Conservation (phyloP, 768 basidiomycete genomes). For the Termitomyces sp. region DNA sequence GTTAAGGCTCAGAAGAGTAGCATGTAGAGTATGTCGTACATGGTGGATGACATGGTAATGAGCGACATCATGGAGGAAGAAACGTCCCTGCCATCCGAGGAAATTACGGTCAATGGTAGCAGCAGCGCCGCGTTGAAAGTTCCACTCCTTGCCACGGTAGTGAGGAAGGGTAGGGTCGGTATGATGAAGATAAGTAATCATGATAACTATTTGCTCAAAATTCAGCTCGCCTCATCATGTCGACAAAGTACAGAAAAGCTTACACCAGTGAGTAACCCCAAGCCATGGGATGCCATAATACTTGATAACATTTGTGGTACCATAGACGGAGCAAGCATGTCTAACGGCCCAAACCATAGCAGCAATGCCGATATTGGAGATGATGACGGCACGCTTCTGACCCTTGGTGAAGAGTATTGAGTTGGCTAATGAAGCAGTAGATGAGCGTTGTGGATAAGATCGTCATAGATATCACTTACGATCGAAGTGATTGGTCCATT, state of each 20-base stretch:
- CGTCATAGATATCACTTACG: constrained; percentile 33
- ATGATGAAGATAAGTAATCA: constrained; percentile 63
- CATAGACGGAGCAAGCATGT: constrained; percentile 31
- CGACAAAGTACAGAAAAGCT: constrained; percentile 10
- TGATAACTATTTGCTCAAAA: constrained; percentile 29
- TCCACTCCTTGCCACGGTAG: constrained; percentile 54
- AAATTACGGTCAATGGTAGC: constrained; percentile 55
- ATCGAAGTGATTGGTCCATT: constrained; percentile 64
- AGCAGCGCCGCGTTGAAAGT: constrained; percentile 56
- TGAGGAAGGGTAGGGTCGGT: constrained; percentile 56
- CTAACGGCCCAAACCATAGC: constrained; percentile 38
- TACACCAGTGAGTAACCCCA: constrained; percentile 51
- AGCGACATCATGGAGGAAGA: constrained; percentile 61
- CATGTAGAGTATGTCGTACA: constrained; percentile 21
- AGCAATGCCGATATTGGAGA: constrained; percentile 55
- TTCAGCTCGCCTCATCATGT: background rate
- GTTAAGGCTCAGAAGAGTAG: background rate
- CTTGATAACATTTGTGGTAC: constrained; percentile 37
- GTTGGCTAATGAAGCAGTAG: constrained; percentile 31
- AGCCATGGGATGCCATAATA: constrained; percentile 55
- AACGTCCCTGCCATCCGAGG: constrained; percentile 59
- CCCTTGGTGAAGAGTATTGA: constrained; percentile 51
- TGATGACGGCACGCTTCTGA: constrained; percentile 46
- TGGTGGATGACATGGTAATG: constrained; percentile 63
- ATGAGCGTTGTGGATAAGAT: background rate